Base-by-base conservation (phyloP, 495 filamentous ascomycete genomes). In the Trichoderma erinaceum region DNA sequence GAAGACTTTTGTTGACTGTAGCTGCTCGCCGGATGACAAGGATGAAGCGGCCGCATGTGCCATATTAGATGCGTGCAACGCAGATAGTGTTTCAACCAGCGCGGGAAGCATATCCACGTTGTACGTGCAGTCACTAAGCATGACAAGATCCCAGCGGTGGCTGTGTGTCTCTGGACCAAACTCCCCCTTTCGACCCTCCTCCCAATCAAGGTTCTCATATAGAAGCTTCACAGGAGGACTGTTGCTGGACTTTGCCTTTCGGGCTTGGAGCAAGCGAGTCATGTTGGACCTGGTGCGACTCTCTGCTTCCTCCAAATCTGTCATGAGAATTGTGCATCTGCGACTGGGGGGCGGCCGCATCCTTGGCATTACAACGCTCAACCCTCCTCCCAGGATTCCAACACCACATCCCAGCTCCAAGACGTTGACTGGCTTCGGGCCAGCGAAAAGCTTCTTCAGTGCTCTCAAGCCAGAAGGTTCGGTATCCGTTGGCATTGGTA, bases 41-140 rank as follows among this genome's bases (percentile, higher is more conserved):
- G 35, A 38, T 7, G 35, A 38, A 10, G 35, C 13, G 8, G 18
- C 70, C 1, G 79, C 80, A 67, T 82, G 74, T n/a, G 82, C 82
- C 8, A 56, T 23, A 44, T 72, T 76, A 4, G 67, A 56, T 11
- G 50, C 21, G 29, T 78, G 74, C 23, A 97, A 73, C 10, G 79
- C 79, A 23, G 78, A 75, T 16, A 99, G 79, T 0, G 90, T 91
- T 44, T 80, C 78, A 4, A 97, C 91, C 43, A 99, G 80, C 12
- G 87, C 83, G 18, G 90, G 90, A 44, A 92, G 79, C 58, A 87
- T 91, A 74, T 95, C 92, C 41, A 86, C 82, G 75, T 98, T 99
- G 79, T 99, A 99, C 13, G 93, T 99, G 80, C 95, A 97, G 74
- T 99, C 95, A 21, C 92, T 91, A 1, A 96, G 82, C 6, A 96